Evolutionary conservation across 352 stramenopile species (phyloP).

Genomic region (Phytophthora nicotianae): DNA sequence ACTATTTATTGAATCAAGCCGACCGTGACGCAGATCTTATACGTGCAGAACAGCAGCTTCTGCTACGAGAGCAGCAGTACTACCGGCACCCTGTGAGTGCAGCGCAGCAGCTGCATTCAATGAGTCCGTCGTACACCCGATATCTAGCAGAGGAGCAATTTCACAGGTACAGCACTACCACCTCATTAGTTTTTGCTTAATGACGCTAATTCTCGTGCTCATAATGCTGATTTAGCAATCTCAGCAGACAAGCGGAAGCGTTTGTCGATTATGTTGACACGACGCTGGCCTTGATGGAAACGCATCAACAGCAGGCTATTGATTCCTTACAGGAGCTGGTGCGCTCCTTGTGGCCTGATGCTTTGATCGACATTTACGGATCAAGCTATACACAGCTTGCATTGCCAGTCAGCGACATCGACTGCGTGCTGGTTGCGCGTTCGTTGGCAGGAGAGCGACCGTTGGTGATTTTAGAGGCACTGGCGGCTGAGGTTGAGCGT

Average conservation of each 20-base stretch:
- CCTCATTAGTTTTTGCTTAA: not conserved
- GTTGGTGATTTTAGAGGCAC: conserved; percentile 88
- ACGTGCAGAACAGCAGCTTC: conserved; percentile 18
- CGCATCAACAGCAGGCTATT: conserved; percentile 56
- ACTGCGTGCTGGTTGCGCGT: conserved; percentile 94
- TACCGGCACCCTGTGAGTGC: conserved; percentile 13
- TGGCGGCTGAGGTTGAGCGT: conserved; percentile 83
- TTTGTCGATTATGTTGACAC: conserved; percentile 62
- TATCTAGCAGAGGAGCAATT: conserved; percentile 39
- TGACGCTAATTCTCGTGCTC: not conserved
- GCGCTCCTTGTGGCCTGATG: conserved; percentile 82
- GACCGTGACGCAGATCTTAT: not conserved
- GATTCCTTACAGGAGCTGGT: conserved; percentile 52
- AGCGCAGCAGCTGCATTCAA: conserved; percentile 20
- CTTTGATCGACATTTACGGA: conserved; percentile 95
- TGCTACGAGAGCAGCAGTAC: conserved; percentile 18
- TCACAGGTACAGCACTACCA: conserved; percentile 28
- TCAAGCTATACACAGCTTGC: conserved; percentile 96
- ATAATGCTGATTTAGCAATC: conserved; percentile 30
- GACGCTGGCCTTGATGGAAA: conserved; percentile 42
- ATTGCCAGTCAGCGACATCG: conserved; percentile 95
- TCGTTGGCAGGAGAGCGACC: conserved; percentile 78
- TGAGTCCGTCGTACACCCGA: conserved; percentile 27
- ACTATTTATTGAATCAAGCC: conserved; percentile 36
- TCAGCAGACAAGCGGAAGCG: conserved; percentile 58